Conservation (phyloP, 2,329 filamentous ascomycete genomes). For the Ceratocystis ficicola region DNA sequence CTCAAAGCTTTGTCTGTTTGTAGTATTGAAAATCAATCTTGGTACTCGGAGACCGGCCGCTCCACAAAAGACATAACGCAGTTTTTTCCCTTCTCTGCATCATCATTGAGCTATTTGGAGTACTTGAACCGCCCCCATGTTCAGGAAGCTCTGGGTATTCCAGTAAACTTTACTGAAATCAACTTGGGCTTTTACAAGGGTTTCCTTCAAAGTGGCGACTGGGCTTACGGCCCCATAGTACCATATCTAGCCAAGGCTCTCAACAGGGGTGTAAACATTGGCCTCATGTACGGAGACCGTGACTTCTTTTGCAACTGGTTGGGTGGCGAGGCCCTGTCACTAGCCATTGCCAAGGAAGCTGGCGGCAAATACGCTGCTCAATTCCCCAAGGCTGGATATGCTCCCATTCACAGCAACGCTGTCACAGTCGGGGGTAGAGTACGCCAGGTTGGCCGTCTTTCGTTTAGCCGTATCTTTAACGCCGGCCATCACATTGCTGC, state of each 20-base stretch:
- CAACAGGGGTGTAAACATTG: constrained; percentile 52
- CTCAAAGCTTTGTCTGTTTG: constrained; percentile 26
- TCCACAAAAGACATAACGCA: constrained; percentile 52
- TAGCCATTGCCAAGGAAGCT: constrained; percentile 44
- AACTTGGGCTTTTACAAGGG: constrained; percentile 50
- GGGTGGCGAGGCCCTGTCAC: constrained; percentile 62
- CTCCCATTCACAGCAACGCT: constrained; percentile 53
- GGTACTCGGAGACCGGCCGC: constrained; percentile 33
- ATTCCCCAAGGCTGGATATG: constrained; percentile 59
- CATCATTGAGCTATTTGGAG: constrained; percentile 46
- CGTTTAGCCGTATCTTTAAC: constrained; percentile 54
- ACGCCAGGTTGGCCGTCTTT: constrained; percentile 63
- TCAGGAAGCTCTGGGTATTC: constrained; percentile 48
- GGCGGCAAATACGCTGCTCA: constrained; percentile 36
- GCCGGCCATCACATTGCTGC: constrained; percentile 51
- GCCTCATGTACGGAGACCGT: constrained; percentile 56
- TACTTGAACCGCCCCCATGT: constrained; percentile 52
- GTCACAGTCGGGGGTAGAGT: constrained; percentile 59
- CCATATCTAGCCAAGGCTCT: constrained; percentile 44
- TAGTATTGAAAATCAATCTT: background rate
- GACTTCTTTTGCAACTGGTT: constrained; percentile 56
- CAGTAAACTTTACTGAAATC: constrained; percentile 50
- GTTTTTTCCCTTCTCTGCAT: constrained; percentile 46
- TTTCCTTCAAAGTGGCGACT: constrained; percentile 29
- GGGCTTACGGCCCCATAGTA: constrained; percentile 27